Base-by-base conservation (phyloP, 2,329 filamentous ascomycete genomes). In the Aureobasidium vineae region DNA sequence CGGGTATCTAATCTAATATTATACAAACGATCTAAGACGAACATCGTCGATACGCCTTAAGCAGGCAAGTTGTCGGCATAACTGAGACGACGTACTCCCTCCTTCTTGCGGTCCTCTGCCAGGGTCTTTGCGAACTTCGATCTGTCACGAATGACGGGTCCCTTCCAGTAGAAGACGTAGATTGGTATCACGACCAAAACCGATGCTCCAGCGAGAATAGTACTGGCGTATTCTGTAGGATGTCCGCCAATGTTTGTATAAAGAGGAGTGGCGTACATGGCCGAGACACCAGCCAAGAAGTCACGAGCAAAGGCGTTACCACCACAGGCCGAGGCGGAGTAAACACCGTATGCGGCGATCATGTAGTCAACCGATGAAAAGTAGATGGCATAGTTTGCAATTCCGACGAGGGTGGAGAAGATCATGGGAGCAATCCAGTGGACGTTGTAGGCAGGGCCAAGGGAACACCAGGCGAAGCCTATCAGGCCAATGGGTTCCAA, bases 301-400 rank as follows among this genome's bases (percentile, higher is more conserved):
- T 92, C 89, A 70, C 90, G 83, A 2, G 88, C 83, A 78, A 89
- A 91, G 1, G 89, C 90, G 69, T 92, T 92, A 23, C 89, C 89
- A 47, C 89, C 90, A 0, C 89, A 91, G 0, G 90, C 90, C 0
- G 88, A 90, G 1, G 89, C 89, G 2, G 88, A 86, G 74, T 90
- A 91, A 0, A 86, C 85, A 0, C 89, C 90, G 71, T 91, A 90
- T 0, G 88, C 87, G 67, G 86, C 88, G 45, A 90, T 84, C 84
- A 90, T 90, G 78, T 92, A 92, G 63, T 76, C 73, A 60, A 75
- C 73, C 4, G 73, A 74, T 13, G 71, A 70, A 66, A 73, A 70
- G 69, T 76, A 76, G 66, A 76, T 75, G 57, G 72, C 73, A 57
- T 73, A 72, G 72, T 92, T 92, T 65, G 89, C 89, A 61, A 92